Percentiles rank a stretch among this genome's conserved stretches.
Evolutionary conservation across 2,329 filamentous ascomycete genomes (phyloP).

Genomic region (Trichoderma guizhouense): DNA sequence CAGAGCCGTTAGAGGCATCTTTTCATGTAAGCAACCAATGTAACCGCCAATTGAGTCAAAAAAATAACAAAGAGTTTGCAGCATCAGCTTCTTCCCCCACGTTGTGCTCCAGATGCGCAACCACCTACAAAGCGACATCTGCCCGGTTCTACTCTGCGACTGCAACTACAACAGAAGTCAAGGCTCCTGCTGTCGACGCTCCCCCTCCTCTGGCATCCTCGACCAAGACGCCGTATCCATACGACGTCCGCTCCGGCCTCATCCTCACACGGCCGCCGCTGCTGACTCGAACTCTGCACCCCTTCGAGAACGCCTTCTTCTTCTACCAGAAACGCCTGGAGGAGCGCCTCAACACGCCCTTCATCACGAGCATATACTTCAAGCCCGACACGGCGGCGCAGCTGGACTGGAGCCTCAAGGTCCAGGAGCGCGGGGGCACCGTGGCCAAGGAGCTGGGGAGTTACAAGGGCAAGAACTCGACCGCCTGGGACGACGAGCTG

Average conservation of each 20-base stretch:
- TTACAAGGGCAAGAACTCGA: conserved; percentile 67
- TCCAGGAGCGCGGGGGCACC: conserved; percentile 67
- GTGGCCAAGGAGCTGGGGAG: conserved; percentile 80
- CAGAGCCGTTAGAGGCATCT: conserved; percentile 45
- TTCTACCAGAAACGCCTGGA: conserved; percentile 97
- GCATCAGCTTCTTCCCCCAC: conserved; percentile 24
- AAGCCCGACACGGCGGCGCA: conserved; percentile 82
- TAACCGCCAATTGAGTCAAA: conserved; percentile 22
- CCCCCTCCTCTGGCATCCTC: conserved; percentile 20
- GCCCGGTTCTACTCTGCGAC: conserved; percentile 37
- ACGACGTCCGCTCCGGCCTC: conserved; percentile 61
- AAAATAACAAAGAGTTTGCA: conserved; percentile 20
- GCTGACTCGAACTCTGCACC: conserved; percentile 75
- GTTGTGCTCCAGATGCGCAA: conserved; percentile 40
- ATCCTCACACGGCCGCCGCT: conserved; percentile 86
- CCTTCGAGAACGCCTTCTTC: conserved; percentile 90
- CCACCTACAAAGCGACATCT: conserved; percentile 27
- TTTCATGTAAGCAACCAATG: conserved; percentile 45
- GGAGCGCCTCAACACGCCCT: conserved; percentile 83
- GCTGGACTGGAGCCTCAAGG: conserved; percentile 86
- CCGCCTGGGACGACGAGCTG: conserved; percentile 90
- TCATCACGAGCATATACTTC: conserved; percentile 91
- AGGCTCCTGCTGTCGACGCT: conserved; percentile 22
- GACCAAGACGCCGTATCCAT: conserved; percentile 29
- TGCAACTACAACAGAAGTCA: conserved; percentile 22